Percentiles rank a stretch among this genome's conserved stretches.
phyloP scores from a whole-genome alignment of 139 green algal species.

The Chlamydomonas asymmetrica region DNA sequence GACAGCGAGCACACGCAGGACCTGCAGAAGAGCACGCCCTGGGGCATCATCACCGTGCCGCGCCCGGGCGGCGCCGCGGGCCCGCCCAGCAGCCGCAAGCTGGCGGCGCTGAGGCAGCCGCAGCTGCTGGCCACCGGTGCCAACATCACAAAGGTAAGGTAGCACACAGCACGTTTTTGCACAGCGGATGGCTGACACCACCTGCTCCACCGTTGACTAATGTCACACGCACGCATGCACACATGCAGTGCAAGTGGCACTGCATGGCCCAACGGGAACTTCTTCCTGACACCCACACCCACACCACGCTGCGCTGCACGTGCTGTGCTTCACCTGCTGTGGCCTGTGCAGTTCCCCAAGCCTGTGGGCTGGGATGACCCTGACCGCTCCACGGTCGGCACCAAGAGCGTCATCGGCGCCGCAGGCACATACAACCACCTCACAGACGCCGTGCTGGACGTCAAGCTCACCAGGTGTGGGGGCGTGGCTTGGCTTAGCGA shows the following conservation, averaged over 20 bases:
- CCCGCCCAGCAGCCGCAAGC: background rate
- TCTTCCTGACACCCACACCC: background rate
- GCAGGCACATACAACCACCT: slow-evolving; percentile 86
- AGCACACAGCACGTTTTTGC: no score
- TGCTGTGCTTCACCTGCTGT: no score
- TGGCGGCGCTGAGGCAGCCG: background rate
- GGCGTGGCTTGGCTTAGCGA: no score
- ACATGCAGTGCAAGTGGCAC: no score
- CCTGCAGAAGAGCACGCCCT: slow-evolving; percentile 52
- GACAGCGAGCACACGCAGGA: slow-evolving; percentile 76
- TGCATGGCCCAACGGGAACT: no score
- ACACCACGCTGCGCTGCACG: no score
- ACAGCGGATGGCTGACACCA: no score
- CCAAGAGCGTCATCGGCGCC: slow-evolving; percentile 38
- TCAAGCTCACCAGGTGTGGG: no score
- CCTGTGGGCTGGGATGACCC: slow-evolving; percentile 45
- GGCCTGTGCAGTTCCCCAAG: slow-evolving; percentile 11
- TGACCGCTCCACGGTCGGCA: slow-evolving; percentile 15
- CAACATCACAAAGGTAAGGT: slow-evolving; percentile 15
- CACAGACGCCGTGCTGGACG: slow-evolving; percentile 74
- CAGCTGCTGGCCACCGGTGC: background rate
- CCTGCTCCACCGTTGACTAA: no score
- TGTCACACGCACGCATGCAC: no score
- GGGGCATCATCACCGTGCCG: slow-evolving; percentile 49
- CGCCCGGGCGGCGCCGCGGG: slow-evolving; percentile 19